Evolutionary conservation across 2,329 filamentous ascomycete species (phyloP).

Genomic region (Fusarium annulatum): DNA sequence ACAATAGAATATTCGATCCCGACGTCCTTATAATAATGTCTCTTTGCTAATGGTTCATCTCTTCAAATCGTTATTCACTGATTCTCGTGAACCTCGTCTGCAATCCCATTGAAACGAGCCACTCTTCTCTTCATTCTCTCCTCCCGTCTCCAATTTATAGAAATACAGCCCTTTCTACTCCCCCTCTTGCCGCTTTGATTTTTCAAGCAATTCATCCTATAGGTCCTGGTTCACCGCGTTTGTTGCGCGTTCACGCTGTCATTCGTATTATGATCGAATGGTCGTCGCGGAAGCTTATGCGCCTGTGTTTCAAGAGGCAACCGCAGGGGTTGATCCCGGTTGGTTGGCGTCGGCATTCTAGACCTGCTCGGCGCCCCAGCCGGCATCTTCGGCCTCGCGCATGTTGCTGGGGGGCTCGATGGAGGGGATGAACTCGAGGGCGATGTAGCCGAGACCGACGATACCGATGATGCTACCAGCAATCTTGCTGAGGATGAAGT

Average conservation of each 20-base stretch:
- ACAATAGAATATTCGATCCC: constrained; percentile 18
- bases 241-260: constrained; percentile 15
- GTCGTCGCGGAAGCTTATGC: constrained; percentile 13
- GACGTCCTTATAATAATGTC: background rate
- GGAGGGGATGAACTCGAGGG: constrained; percentile 79
- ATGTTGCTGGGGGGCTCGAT: constrained; percentile 86
- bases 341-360: constrained; percentile 52
- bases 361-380: constrained; percentile 83
- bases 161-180: constrained; percentile 13
- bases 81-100: constrained; percentile 22
- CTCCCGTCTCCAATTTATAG: constrained; percentile 20
- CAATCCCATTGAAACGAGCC: constrained; percentile 13
- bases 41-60: constrained; percentile 22
- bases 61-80: constrained; percentile 16
- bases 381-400: constrained; percentile 76
- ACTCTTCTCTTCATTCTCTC: background rate
- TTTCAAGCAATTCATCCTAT: constrained; percentile 6
- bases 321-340: background rate
- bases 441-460: constrained; percentile 81
- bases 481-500: constrained; percentile 74
- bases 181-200: constrained; percentile 18
- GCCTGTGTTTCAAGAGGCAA: constrained; percentile 12
- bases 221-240: constrained; percentile 23
- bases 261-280: constrained; percentile 11
- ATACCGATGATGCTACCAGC: constrained; percentile 82